Conservation (phyloP, 768 basidiomycete genomes). For the Amanita rimosa region DNA sequence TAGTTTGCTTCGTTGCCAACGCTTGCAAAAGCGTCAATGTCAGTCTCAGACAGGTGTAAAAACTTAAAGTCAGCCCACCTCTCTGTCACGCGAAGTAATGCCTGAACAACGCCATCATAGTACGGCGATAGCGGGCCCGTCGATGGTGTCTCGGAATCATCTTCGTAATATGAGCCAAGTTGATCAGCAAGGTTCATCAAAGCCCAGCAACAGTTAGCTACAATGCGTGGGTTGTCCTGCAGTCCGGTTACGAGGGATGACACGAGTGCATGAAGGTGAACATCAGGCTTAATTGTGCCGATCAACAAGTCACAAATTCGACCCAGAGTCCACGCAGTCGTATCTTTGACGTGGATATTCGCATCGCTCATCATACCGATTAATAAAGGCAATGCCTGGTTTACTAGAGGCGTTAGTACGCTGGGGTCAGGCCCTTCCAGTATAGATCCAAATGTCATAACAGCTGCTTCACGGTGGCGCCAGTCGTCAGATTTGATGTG, state of each 20-base stretch:
- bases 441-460: slow-evolving; percentile 98
- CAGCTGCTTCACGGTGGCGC: slow-evolving; percentile 92
- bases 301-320: slow-evolving; percentile 89
- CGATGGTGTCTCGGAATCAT: slow-evolving; percentile 40
- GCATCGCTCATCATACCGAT: slow-evolving; percentile 92
- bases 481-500: slow-evolving; percentile 90
- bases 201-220: slow-evolving; percentile 93
- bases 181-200: slow-evolving; percentile 94
- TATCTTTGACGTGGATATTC: slow-evolving; percentile 86
- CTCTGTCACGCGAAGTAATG: slow-evolving; percentile 79
- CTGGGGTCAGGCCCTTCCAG: slow-evolving; percentile 90
- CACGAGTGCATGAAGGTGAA: slow-evolving; percentile 76
- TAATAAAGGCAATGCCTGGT: slow-evolving; percentile 87
- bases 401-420: slow-evolving; percentile 82
- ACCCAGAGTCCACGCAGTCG: slow-evolving; percentile 95
- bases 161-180: slow-evolving; percentile 55
- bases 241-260: slow-evolving; percentile 76
- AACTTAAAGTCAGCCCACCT: slow-evolving; percentile 36
- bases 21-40: slow-evolving; percentile 23
- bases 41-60: slow-evolving; percentile 7
- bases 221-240: slow-evolving; percentile 72
- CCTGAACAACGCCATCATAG: slow-evolving; percentile 78
- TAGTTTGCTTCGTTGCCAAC: slow-evolving; percentile 84
- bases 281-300: slow-evolving; percentile 76
- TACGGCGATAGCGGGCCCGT: slow-evolving; percentile 75